Evolutionary conservation across 2,329 filamentous ascomycete species (phyloP).

Genomic region (Talaromyces amestolkiae): DNA sequence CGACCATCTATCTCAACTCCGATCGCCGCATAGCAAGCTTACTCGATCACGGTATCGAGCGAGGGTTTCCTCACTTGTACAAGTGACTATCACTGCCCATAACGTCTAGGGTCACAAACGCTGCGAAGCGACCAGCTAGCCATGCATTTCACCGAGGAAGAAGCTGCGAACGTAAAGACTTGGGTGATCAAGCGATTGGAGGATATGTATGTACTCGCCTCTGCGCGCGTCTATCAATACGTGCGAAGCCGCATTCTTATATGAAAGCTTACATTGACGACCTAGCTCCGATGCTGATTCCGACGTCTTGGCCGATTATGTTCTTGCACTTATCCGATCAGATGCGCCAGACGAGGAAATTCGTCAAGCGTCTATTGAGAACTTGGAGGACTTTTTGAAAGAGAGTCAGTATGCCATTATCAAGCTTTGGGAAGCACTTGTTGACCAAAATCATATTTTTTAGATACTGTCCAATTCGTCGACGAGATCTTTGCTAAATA

Average conservation of each 20-base stretch:
- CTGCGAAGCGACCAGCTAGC: neutral
- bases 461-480: slow-evolving; percentile 55
- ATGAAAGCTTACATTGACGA: neutral
- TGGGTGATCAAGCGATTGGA: slow-evolving; percentile 61
- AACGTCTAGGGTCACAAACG: too few species aligned
- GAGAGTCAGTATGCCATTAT: slow-evolving; percentile 42
- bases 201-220: slow-evolving; percentile 48
- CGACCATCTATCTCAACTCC: neutral
- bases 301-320: slow-evolving; percentile 62
- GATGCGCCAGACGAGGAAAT: slow-evolving; percentile 56
- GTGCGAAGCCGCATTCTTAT: neutral
- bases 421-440: neutral
- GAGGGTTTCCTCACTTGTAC: neutral
- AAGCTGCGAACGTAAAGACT: slow-evolving; percentile 53
- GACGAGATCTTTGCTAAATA: slow-evolving; percentile 56
- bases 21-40: neutral
- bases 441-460: neutral
- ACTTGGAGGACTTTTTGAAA: slow-evolving; percentile 58
- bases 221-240: neutral
- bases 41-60: neutral
- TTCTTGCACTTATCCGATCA: slow-evolving; percentile 57
- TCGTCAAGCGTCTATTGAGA: slow-evolving; percentile 53
- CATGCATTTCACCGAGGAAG: slow-evolving; percentile 56
- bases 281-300: slow-evolving; percentile 60
- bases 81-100: neutral